Conservation (phyloP, 2,329 filamentous ascomycete species). For the Penicillium concentricum region DNA sequence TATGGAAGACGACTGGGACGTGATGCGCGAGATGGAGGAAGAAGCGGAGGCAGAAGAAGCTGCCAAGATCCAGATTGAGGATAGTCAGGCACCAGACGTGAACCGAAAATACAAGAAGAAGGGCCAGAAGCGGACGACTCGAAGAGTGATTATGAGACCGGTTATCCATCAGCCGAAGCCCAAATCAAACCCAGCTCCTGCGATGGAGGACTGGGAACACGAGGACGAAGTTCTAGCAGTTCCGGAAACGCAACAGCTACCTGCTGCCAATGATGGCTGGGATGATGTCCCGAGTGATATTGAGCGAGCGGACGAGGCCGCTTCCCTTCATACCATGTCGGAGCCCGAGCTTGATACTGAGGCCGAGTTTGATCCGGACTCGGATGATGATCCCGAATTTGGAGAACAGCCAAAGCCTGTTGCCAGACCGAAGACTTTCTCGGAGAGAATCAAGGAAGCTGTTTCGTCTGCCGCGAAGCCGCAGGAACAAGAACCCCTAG, state of each 20-base stretch:
- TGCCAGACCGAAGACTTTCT: conserved; percentile 32
- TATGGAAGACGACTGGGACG: conserved; percentile 45
- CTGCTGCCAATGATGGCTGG: conserved; percentile 10
- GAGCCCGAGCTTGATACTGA: conserved; percentile 28
- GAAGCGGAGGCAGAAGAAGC: conserved; percentile 31
- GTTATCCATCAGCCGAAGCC: conserved; percentile 33
- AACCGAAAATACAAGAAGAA: conserved; percentile 46
- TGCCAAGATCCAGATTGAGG: conserved; percentile 32
- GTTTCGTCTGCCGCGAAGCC: conserved; percentile 24
- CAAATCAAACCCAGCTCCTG: conserved; percentile 21
- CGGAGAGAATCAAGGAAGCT: conserved; percentile 39
- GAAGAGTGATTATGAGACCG: conserved; percentile 45
- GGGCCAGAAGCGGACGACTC: conserved; percentile 51
- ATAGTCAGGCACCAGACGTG: conserved; percentile 34
- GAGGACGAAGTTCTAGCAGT: conserved; percentile 33
- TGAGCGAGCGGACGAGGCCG: conserved; percentile 12
- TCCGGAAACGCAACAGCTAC: conserved; percentile 29
- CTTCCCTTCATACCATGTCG: conserved; percentile 29
- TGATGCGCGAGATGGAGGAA: conserved; percentile 45
- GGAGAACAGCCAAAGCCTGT: conserved; percentile 21
- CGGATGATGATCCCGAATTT: conserved; percentile 33
- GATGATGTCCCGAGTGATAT: conserved; percentile 10
- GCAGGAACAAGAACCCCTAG: conserved; percentile 8
- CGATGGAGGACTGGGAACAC: conserved; percentile 16
- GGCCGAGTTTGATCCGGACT: conserved; percentile 17